Conservation (phyloP, 139 green algal genomes). For the Monoraphidium neglectum region DNA sequence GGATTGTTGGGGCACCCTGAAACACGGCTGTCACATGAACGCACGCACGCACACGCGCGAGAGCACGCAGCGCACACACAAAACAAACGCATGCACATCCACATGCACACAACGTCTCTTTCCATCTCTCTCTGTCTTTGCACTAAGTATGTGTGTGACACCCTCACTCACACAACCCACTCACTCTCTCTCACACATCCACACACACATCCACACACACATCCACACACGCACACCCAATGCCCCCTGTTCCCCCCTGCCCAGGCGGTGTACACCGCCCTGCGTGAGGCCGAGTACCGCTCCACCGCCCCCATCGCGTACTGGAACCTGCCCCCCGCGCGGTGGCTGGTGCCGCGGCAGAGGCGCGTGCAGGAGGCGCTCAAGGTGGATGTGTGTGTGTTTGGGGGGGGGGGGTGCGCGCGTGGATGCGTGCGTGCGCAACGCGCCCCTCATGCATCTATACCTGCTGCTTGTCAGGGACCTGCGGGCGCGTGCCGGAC, state of each 20-base stretch:
- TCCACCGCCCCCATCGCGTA: conserved; percentile 87
- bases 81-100: not conserved
- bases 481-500: too few species aligned
- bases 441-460: too few species aligned
- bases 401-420: not conserved
- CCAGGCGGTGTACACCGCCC: conserved; percentile 92
- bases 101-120: too few species aligned
- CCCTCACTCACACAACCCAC: too few species aligned
- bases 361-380: conserved; percentile 66
- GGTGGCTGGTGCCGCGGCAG: conserved; percentile 70
- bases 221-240: too few species aligned
- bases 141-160: too few species aligned
- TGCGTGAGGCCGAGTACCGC: conserved; percentile 94
- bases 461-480: too few species aligned
- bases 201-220: too few species aligned
- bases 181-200: too few species aligned
- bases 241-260: not conserved
- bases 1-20: not conserved
- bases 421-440: too few species aligned
- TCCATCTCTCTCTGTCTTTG: too few species aligned
- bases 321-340: conserved; percentile 76
- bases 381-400: conserved; percentile 26
- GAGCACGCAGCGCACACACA: not conserved
- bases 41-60: not conserved
- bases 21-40: not conserved